Evolutionary conservation across 2,329 filamentous ascomycete genomes (phyloP).

Genomic region (Arthrinium phaeospermum): DNA sequence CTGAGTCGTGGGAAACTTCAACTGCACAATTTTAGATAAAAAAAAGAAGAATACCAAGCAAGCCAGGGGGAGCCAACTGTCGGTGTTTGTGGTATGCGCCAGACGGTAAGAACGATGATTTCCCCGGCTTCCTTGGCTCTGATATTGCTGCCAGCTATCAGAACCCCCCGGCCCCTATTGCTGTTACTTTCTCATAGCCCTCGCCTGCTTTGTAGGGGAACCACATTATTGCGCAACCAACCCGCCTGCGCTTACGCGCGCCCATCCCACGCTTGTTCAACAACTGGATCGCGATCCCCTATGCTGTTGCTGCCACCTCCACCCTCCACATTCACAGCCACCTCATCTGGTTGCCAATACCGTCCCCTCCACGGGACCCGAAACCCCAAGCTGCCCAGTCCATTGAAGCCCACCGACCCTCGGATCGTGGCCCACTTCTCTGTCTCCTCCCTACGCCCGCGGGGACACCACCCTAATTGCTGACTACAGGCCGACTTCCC

Average conservation of each 20-base stretch:
- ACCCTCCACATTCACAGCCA: conserved; percentile 18
- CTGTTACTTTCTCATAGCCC: conserved; percentile 14
- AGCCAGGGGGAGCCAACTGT: background rate
- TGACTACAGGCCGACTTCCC: conserved; percentile 21
- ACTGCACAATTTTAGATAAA: background rate
- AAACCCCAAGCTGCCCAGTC: conserved; percentile 17
- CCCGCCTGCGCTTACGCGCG: conserved; percentile 16
- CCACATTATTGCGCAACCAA: conserved; percentile 17
- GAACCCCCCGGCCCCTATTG: background rate
- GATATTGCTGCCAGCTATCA: background rate
- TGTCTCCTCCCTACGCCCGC: conserved; percentile 19
- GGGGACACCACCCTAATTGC: conserved; percentile 23
- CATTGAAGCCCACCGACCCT: conserved; percentile 16
- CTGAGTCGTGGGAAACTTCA: background rate
- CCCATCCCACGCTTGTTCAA: conserved; percentile 14
- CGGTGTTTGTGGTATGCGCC: background rate
- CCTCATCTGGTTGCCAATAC: conserved; percentile 13
- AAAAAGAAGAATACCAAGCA: background rate
- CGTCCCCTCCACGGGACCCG: conserved; percentile 3
- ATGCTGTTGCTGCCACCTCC: background rate
- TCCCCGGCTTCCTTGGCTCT: background rate
- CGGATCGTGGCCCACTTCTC: conserved; percentile 23
- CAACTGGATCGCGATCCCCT: conserved; percentile 18
- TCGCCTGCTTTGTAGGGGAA: background rate
- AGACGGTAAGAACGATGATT: background rate